phyloP scores from a whole-genome alignment of 2,329 filamentous ascomycete genomes.

The Raffaelea albimanens region DNA sequence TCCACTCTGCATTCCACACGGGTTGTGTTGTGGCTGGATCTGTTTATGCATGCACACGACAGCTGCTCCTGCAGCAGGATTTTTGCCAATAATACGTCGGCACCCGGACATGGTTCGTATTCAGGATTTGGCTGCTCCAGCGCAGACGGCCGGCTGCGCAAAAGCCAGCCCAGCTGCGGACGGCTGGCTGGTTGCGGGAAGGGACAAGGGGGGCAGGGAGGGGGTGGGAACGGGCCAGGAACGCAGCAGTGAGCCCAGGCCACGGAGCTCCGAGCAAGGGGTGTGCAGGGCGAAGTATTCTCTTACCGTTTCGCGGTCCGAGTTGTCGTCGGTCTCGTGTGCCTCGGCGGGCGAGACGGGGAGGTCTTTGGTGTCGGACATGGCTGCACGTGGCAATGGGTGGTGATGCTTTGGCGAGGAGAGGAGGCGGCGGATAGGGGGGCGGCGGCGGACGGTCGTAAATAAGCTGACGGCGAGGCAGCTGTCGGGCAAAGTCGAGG shows the following conservation, averaged over 20 bases:
- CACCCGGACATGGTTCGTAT: background rate
- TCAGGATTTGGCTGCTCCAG: too few relatives aligned
- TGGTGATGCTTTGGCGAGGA: background rate
- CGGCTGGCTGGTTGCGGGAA: too few relatives aligned
- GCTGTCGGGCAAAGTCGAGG: background rate
- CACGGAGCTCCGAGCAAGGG: background rate
- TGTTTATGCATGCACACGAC: background rate
- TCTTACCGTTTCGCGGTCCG: conserved; percentile 12
- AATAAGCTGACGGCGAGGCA: too few relatives aligned
- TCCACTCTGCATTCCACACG: background rate
- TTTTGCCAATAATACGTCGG: too few relatives aligned
- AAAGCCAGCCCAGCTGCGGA: too few relatives aligned
- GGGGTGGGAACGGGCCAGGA: background rate
- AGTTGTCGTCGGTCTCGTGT: conserved; percentile 2
- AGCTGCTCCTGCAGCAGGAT: too few relatives aligned
- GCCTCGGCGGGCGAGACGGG: conserved; percentile 3
- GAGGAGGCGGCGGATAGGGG: background rate
- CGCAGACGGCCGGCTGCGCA: background rate
- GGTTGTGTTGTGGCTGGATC: too few relatives aligned
- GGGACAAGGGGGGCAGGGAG: too few relatives aligned
- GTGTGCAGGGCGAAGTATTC: background rate
- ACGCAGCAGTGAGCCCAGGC: background rate
- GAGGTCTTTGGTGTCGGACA: conserved; percentile 10
- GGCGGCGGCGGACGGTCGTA: too few relatives aligned
- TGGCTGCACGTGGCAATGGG: conserved; percentile 1